A percentile compares a stretch with the other conserved stretches of the same genome.
phyloP scores from a whole-genome alignment of 331 rosid genomes.

The Pyracantha coccinea region DNA sequence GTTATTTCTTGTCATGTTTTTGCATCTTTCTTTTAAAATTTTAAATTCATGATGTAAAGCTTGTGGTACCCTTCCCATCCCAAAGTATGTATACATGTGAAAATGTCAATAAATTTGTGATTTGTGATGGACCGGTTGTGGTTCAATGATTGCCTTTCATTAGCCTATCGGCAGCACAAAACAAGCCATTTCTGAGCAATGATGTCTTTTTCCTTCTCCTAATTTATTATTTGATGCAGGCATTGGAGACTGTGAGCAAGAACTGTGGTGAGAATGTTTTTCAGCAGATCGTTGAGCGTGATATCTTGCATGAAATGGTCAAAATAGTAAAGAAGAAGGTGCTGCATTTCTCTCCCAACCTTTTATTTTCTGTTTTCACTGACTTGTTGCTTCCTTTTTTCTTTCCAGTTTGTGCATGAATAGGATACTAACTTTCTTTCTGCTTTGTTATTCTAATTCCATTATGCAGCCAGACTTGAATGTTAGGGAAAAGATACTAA shows the following conservation, averaged over 20 bases:
- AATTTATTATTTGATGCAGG: constrained; percentile 38
- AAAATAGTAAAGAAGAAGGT: constrained; percentile 97
- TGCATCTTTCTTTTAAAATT: background rate
- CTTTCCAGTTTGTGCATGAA: background rate
- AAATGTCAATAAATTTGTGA: constrained; percentile 1
- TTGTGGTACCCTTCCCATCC: constrained; percentile 2
- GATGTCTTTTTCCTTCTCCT: background rate
- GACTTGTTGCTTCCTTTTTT: background rate
- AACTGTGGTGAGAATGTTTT: constrained; percentile 80
- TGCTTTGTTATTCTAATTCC: constrained; percentile 23
- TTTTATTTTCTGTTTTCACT: background rate
- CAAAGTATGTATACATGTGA: background rate
- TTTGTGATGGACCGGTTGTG: background rate
- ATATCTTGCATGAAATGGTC: constrained; percentile 85
- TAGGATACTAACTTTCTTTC: constrained; percentile 12
- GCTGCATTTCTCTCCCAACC: constrained; percentile 1
- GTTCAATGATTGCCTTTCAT: background rate
- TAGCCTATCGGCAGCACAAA: background rate
- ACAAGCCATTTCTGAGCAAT: constrained; percentile 11
- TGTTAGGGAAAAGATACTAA: constrained; percentile 85
- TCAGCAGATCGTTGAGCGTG: constrained; percentile 75
- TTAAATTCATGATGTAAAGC: background rate
- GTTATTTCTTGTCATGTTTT: background rate
- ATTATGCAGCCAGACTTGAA: constrained; percentile 75
- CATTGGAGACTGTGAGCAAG: constrained; percentile 83